Percentiles rank a stretch among this genome's conserved stretches.
Evolutionary conservation across 345 rosid genomes (phyloP).

Genomic region (Brassica juncea): DNA sequence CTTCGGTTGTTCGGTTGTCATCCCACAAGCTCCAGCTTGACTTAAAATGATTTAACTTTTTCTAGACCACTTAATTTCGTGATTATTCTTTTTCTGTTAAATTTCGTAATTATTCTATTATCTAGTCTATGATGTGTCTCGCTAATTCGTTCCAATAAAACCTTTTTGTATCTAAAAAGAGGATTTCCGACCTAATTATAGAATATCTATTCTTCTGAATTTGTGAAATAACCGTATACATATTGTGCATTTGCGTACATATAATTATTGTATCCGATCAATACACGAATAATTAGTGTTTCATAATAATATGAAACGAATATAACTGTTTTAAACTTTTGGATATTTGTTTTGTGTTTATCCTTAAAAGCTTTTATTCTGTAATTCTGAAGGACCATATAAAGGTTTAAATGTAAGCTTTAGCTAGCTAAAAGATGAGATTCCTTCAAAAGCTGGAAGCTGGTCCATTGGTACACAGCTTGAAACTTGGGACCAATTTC

Average conservation of each 20-base stretch:
- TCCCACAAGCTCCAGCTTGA: constrained; percentile 19
- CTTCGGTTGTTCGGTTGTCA: constrained; percentile 36
- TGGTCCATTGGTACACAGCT: constrained; percentile 41
- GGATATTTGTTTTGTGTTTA: background rate
- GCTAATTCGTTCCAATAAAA: constrained; percentile 5
- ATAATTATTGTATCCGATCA: background rate
- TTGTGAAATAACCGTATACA: background rate
- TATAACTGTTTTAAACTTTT: background rate
- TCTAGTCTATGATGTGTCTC: constrained; percentile 26
- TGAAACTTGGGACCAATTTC: constrained; percentile 41
- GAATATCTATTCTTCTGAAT: background rate
- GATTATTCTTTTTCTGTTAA: background rate
- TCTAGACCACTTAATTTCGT: constrained; percentile 11
- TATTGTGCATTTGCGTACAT: background rate
- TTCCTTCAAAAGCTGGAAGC: constrained; percentile 36
- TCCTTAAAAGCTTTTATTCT: constrained; percentile 17
- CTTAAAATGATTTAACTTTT: constrained; percentile 12
- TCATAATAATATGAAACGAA: background rate
- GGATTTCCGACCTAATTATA: background rate
- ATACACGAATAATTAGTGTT: background rate
- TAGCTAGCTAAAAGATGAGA: constrained; percentile 35
- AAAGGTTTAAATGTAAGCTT: constrained; percentile 37
- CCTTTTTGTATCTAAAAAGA: background rate
- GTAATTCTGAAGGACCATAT: constrained; percentile 33
- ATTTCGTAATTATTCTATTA: constrained; percentile 4